These are phyloP conservation scores for Pseudopediastrum boryanum DNA, from an alignment of 139 green algal species.

Conservation along the genomic window DNA sequence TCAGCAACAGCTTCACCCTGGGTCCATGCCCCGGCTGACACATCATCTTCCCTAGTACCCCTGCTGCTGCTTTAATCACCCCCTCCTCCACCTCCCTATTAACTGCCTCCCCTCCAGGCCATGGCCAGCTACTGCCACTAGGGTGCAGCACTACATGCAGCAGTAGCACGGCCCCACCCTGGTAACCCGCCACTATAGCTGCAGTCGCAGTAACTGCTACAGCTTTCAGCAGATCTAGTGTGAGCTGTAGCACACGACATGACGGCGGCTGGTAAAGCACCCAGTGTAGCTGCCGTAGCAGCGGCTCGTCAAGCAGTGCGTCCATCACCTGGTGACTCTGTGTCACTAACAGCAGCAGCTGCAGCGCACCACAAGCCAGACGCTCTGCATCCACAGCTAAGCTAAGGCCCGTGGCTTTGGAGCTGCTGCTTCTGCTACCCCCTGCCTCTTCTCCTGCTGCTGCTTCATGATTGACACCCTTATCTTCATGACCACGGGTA, in stretches of 20 bases:
- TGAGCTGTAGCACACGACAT: conserved; percentile 36
- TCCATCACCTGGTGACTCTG: conserved; percentile 71
- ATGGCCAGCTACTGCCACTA: conserved; percentile 15
- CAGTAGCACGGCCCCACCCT: conserved; percentile 79
- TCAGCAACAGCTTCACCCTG: conserved; percentile 63
- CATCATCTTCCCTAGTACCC: conserved; percentile 66
- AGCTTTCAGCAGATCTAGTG: conserved; percentile 70
- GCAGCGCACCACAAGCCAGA: conserved; percentile 52
- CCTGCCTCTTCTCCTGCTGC: conserved; percentile 8
- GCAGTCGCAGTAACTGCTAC: conserved; percentile 46
- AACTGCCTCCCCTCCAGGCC: conserved; percentile 7
- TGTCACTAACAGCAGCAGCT: conserved; percentile 63
- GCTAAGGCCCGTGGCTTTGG: neutral
- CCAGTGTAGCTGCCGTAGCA: conserved; percentile 63
- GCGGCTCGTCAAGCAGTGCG: conserved; percentile 60
- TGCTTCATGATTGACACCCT: neutral
- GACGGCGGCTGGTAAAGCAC: conserved; percentile 62
- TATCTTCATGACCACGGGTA: no score
- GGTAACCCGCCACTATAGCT: conserved; percentile 39
- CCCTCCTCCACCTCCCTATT: conserved; percentile 15
- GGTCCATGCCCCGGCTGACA: conserved; percentile 75
- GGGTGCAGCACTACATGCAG: conserved; percentile 72
- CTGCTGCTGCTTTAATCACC: conserved; percentile 48
- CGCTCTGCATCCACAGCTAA: conserved; percentile 32
- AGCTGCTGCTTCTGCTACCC: neutral